A percentile compares a stretch with the other conserved stretches of the same genome.
Evolutionary conservation across 257 asterid genomes (phyloP).

Genomic region (Nyctanthes arbortristis): DNA sequence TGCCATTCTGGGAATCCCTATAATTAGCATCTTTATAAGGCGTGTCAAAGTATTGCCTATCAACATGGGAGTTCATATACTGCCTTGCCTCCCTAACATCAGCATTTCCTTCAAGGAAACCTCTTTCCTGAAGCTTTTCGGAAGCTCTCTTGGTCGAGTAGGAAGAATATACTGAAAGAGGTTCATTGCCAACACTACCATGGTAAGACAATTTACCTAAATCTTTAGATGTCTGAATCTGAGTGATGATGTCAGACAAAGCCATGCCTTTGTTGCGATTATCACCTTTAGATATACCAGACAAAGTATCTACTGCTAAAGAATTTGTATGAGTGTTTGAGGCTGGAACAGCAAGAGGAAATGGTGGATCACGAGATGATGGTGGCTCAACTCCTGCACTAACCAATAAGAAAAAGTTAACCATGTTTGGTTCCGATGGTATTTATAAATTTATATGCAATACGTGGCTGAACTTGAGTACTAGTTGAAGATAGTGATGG

Average conservation of each 20-base stretch:
- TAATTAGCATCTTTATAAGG: slow-evolving; percentile 67
- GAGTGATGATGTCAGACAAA: slow-evolving; percentile 89
- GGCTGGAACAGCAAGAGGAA: slow-evolving; percentile 96
- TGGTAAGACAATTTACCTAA: slow-evolving; percentile 67
- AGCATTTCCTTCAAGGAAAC: slow-evolving; percentile 63
- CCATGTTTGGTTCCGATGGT: too few relatives aligned
- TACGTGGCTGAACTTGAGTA: too few relatives aligned
- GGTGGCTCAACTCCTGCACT: slow-evolving; percentile 99
- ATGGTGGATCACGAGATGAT: slow-evolving; percentile 99
- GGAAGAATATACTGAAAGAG: slow-evolving; percentile 55
- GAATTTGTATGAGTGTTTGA: slow-evolving; percentile 69
- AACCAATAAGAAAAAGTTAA: slow-evolving; percentile 64
- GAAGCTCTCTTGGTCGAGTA: slow-evolving; percentile 72
- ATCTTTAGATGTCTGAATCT: slow-evolving; percentile 94
- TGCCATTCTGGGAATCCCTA: slow-evolving; percentile 64
- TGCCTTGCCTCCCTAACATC: slow-evolving; percentile 79
- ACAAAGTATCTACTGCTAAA: slow-evolving; percentile 47
- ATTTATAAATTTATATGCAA: too few relatives aligned
- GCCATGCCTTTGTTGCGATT: slow-evolving; percentile 83
- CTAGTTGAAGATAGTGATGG: too few relatives aligned
- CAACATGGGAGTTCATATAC: slow-evolving; percentile 52
- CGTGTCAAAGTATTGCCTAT: slow-evolving; percentile 66
- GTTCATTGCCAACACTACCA: slow-evolving; percentile 58
- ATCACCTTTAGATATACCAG: slow-evolving; percentile 69
- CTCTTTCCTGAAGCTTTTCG: slow-evolving; percentile 74